phyloP scores from a whole-genome alignment of 2,329 filamentous ascomycete species.

The Colletotrichum coccodes region DNA sequence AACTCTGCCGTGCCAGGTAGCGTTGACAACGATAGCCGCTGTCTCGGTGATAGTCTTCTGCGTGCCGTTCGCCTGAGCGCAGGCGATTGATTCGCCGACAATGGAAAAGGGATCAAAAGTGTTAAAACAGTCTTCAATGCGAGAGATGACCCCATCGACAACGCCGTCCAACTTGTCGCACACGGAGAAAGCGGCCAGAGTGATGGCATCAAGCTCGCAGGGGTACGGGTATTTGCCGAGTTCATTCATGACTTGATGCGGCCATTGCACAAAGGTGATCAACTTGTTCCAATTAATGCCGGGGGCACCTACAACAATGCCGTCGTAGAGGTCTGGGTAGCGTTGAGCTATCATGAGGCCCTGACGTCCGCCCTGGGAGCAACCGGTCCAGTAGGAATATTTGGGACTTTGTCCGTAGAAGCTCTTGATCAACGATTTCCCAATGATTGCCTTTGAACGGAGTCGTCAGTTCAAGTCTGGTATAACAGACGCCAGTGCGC shows the following conservation, averaged over 20 bases:
- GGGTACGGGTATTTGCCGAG: neutral
- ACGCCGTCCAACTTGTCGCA: constrained; percentile 39
- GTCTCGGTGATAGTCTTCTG: neutral
- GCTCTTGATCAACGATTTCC: neutral
- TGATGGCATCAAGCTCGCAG: constrained; percentile 38
- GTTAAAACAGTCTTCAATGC: constrained; percentile 16
- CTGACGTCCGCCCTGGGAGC: constrained; percentile 62
- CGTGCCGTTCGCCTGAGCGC: neutral
- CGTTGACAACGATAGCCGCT: neutral
- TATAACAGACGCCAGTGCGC: no score
- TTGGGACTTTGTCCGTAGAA: constrained; percentile 11
- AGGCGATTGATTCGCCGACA: constrained; percentile 17
- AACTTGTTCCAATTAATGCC: neutral
- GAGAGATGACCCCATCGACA: constrained; percentile 35
- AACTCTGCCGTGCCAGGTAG: neutral
- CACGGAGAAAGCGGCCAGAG: constrained; percentile 28
- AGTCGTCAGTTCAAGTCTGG: no score
- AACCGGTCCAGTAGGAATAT: constrained; percentile 60
- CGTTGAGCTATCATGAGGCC: constrained; percentile 57
- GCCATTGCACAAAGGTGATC: neutral
- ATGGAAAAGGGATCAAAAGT: constrained; percentile 38
- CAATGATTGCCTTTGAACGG: neutral
- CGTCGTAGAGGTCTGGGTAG: constrained; percentile 60
- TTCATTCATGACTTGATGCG: constrained; percentile 12
- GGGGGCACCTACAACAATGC: constrained; percentile 41